Percentiles rank a stretch among this genome's conserved stretches.
phyloP scores from a whole-genome alignment of 148 eudicot species.

The Chenopodium suecicum region DNA sequence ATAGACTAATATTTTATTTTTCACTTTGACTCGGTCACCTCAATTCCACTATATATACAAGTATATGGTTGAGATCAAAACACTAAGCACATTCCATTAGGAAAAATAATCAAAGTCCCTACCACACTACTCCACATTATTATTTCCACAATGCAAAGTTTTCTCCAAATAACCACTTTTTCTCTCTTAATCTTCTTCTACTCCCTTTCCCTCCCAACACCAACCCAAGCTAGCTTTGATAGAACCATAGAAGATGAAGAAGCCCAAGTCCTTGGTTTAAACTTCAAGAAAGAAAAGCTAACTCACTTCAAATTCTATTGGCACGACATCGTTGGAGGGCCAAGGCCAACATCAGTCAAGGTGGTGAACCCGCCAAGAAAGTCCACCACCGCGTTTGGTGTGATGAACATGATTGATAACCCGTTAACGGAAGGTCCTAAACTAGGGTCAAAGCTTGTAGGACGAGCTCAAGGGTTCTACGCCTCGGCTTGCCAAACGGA shows the following conservation, averaged over 20 bases:
- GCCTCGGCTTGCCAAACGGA: conserved; percentile 34
- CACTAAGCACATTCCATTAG: background rate
- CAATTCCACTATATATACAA: conserved; percentile 9
- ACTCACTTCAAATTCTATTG: conserved; percentile 54
- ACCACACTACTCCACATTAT: background rate
- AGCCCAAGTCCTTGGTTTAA: conserved; percentile 2
- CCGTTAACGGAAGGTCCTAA: conserved; percentile 32
- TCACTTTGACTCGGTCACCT: background rate
- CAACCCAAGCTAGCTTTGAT: conserved; percentile 4
- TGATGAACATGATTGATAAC: conserved; percentile 34
- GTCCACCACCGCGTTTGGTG: conserved; percentile 39
- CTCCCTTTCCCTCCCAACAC: background rate
- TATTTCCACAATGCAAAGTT: conserved; percentile 11
- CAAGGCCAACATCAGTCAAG: conserved; percentile 36
- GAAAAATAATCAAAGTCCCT: background rate
- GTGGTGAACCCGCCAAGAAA: conserved; percentile 31
- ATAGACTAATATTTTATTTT: background rate
- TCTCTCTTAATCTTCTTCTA: conserved; percentile 6
- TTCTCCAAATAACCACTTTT: background rate
- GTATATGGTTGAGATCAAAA: background rate
- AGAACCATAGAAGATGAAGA: conserved; percentile 7
- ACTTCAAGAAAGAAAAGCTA: conserved; percentile 37
- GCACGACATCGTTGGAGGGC: conserved; percentile 56
- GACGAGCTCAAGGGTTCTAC: conserved; percentile 42
- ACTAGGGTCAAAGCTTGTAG: conserved; percentile 27